Conservation (phyloP, 2,329 filamentous ascomycete genomes). For the Fusarium algeriense region DNA sequence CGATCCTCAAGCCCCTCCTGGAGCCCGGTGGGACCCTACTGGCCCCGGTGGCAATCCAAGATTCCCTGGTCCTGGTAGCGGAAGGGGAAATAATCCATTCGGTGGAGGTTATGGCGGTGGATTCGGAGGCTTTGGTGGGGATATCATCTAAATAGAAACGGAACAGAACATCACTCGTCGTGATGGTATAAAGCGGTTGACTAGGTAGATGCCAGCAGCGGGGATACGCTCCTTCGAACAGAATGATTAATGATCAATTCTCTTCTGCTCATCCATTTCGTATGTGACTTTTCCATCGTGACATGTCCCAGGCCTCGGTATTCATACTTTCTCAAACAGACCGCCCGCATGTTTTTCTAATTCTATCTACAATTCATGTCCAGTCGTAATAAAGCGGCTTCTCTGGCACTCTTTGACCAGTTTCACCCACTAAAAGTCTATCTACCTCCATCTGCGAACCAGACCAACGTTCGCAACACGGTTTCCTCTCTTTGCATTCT, state of each 20-base stretch:
- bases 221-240: conserved; percentile 20
- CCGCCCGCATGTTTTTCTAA: conserved; percentile 29
- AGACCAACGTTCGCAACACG: not conserved
- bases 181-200: not conserved
- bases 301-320: not conserved
- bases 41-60: conserved; percentile 72
- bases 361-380: conserved; percentile 42
- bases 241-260: conserved; percentile 18
- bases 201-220: conserved; percentile 4
- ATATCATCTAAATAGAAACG: conserved; percentile 44
- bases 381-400: conserved; percentile 34
- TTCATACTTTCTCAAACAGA: not conserved
- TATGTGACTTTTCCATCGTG: not conserved
- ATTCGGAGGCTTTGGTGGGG: conserved; percentile 43
- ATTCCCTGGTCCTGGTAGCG: conserved; percentile 59
- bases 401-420: conserved; percentile 2
- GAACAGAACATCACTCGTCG: not conserved
- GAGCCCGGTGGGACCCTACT: conserved; percentile 90
- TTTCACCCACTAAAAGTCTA: conserved; percentile 8
- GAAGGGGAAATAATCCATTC: conserved; percentile 55
- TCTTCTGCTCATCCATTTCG: not conserved
- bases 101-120: conserved; percentile 56
- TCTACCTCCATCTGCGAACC: conserved; percentile 22
- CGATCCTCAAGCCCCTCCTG: conserved; percentile 83
- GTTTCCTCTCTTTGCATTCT: not conserved